Evolutionary conservation across 2,329 filamentous ascomycete genomes (phyloP).

Genomic region (Leptographium galeiforme): DNA sequence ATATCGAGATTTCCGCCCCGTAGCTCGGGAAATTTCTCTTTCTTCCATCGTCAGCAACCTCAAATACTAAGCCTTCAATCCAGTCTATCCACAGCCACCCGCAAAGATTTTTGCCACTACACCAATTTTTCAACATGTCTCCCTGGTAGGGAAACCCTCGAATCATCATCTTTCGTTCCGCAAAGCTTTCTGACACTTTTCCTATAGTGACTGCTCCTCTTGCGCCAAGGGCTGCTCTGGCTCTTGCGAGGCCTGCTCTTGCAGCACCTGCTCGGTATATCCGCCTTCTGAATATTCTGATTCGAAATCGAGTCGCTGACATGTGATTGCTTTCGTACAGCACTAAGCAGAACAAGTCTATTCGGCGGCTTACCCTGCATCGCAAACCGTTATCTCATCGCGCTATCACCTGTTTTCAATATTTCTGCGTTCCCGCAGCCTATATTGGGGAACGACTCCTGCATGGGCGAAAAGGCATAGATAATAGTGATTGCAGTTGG

Average conservation of each 20-base stretch:
- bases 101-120: neutral
- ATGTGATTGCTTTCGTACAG: neutral
- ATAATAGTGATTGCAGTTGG: neutral
- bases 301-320: no score
- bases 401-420: neutral
- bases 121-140: neutral
- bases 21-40: neutral
- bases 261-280: constrained; percentile 11
- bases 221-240: constrained; percentile 11
- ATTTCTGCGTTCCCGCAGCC: neutral
- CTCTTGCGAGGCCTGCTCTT: constrained; percentile 11
- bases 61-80: neutral
- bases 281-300: neutral
- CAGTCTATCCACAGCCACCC: neutral
- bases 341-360: neutral
- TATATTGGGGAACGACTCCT: neutral
- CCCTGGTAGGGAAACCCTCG: neutral
- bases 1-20: neutral
- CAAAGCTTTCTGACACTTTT: neutral
- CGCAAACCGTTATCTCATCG: no score
- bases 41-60: neutral
- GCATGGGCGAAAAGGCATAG: neutral
- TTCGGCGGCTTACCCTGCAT: neutral
- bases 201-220: constrained; percentile 9
- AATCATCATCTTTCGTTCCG: neutral